Evolutionary conservation across 2,329 filamentous ascomycete species (phyloP).

Genomic region (Colletotrichum sp.): DNA sequence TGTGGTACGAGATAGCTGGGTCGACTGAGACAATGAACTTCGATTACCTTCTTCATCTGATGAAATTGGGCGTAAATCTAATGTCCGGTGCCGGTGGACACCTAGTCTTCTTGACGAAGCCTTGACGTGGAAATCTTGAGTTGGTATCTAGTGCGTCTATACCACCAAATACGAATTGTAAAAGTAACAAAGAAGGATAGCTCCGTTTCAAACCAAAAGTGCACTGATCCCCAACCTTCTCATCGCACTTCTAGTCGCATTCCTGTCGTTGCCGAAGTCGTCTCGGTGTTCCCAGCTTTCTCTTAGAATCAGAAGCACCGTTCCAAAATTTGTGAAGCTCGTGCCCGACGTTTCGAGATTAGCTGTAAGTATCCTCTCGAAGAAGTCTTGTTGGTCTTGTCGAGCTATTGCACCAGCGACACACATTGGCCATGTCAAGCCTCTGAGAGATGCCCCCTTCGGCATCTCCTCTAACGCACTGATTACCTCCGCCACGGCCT

Average conservation of each 20-base stretch:
- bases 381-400: neutral
- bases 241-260: neutral
- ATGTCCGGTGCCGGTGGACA: neutral
- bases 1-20: neutral
- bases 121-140: neutral
- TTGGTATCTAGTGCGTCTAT: neutral
- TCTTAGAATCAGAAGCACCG: neutral
- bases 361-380: neutral
- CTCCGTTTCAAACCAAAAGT: neutral
- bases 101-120: neutral
- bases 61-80: neutral
- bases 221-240: neutral
- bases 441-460: neutral
- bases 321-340: conserved; percentile 10
- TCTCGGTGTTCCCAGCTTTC: neutral
- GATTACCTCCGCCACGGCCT: neutral
- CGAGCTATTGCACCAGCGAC: conserved; percentile 8
- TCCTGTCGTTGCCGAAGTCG: neutral
- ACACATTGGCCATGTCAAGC: conserved; percentile 8
- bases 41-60: neutral
- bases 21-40: neutral
- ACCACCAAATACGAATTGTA: neutral
- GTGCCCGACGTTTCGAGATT: neutral
- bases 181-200: neutral
- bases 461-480: neutral